phyloP scores from a whole-genome alignment of 1,139 yeast genomes.

The Candida gigantensis region DNA sequence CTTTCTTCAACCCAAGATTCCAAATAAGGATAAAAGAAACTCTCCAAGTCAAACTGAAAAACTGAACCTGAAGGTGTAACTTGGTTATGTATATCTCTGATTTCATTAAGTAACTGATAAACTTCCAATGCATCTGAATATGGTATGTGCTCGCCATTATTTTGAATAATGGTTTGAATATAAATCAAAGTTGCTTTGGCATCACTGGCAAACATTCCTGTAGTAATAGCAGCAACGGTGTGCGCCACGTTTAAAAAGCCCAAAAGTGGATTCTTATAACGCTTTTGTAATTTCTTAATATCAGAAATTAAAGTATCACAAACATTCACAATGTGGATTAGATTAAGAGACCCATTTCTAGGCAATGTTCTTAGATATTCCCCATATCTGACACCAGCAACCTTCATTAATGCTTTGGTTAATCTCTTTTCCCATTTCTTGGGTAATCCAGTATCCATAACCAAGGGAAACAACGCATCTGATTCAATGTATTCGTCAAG shows the following conservation, averaged over 20 bases:
- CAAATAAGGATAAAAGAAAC: constrained; percentile 58
- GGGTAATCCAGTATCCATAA: constrained; percentile 39
- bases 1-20: constrained; percentile 58
- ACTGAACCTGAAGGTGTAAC: constrained; percentile 35
- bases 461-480: constrained; percentile 44
- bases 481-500: constrained; percentile 54
- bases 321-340: constrained; percentile 59
- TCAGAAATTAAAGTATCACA: constrained; percentile 56
- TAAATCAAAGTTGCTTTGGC: constrained; percentile 61
- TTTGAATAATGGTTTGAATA: constrained; percentile 46
- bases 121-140: constrained; percentile 64
- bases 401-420: constrained; percentile 47
- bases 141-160: constrained; percentile 41
- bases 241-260: constrained; percentile 58
- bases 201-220: constrained; percentile 66
- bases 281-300: constrained; percentile 55
- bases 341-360: constrained; percentile 58
- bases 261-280: constrained; percentile 62
- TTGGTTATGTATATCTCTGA: constrained; percentile 56
- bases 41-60: constrained; percentile 62
- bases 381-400: constrained; percentile 63
- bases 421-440: constrained; percentile 55
- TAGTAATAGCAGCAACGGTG: constrained; percentile 56
- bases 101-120: constrained; percentile 56
- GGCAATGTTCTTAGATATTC: constrained; percentile 56